Evolutionary conservation across 164 flowering plant genomes (phyloP).

Genomic region (Tetracentron sinense): DNA sequence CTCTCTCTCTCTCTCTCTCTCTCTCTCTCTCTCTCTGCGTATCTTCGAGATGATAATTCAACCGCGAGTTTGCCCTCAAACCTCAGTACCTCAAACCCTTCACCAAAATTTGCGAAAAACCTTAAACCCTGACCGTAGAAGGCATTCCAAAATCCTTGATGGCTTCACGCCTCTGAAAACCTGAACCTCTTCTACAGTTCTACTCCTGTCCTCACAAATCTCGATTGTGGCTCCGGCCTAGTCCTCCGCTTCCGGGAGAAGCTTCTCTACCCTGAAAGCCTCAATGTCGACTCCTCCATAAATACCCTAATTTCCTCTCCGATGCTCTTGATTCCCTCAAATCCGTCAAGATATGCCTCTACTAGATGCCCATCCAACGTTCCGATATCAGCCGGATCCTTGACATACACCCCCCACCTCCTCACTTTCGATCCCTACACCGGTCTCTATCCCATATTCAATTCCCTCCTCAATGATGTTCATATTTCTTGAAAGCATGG

Average conservation of each 20-base stretch:
- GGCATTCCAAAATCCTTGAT: background rate
- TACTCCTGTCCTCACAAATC: slow-evolving; percentile 9
- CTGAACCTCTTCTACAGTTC: slow-evolving; percentile 14
- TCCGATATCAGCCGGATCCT: no score
- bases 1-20: background rate
- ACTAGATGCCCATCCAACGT: no score
- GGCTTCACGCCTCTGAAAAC: slow-evolving; percentile 17
- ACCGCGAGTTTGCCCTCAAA: slow-evolving; percentile 16
- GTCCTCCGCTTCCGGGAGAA: slow-evolving; percentile 74
- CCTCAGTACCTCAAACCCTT: background rate
- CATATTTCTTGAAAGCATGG: no score
- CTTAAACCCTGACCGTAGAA: slow-evolving; percentile 2
- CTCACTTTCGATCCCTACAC: no score
- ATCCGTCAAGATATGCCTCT: no score
- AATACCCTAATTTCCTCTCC: no score
- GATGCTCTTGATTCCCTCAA: no score
- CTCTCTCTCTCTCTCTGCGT: background rate
- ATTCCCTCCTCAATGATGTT: no score
- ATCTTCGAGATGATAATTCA: slow-evolving; percentile 17
- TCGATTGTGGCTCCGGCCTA: slow-evolving; percentile 37
- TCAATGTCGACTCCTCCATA: no score
- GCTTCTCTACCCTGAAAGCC: no score
- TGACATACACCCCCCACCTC: no score
- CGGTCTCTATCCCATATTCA: no score
- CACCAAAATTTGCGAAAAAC: slow-evolving; percentile 6